Evolutionary conservation across 1,284 basidiomycete genomes (phyloP).

Genomic region (Pseudozyma tsukubaensis): DNA sequence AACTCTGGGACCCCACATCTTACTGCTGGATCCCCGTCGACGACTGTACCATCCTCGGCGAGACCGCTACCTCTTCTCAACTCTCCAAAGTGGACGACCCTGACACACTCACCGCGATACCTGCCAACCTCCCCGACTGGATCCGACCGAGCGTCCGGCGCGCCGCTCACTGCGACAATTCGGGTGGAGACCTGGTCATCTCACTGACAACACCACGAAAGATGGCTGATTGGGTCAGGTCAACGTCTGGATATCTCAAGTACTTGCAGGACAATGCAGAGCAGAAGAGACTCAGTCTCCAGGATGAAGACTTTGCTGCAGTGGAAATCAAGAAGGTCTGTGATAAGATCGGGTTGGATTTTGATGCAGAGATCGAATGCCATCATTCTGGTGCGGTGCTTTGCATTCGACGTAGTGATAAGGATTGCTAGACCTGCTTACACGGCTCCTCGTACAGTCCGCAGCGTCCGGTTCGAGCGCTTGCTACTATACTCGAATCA

Average conservation of each 20-base stretch:
- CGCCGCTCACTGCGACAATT: slow-evolving; percentile 39
- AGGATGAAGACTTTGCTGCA: slow-evolving; percentile 39
- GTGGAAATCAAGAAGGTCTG: slow-evolving; percentile 40
- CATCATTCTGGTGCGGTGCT: slow-evolving; percentile 41
- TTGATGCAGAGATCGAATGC: slow-evolving; percentile 39
- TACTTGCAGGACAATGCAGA: slow-evolving; percentile 32
- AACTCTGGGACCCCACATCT: slow-evolving; percentile 39
- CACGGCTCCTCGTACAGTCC: neutral
- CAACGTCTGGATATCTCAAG: slow-evolving; percentile 39
- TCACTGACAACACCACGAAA: slow-evolving; percentile 36
- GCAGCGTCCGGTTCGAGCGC: neutral
- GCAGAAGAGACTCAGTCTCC: slow-evolving; percentile 35
- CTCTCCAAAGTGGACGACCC: slow-evolving; percentile 29
- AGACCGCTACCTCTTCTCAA: slow-evolving; percentile 22
- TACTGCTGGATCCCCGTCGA: slow-evolving; percentile 47
- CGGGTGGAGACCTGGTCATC: slow-evolving; percentile 31
- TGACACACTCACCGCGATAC: slow-evolving; percentile 6
- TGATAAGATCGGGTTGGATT: slow-evolving; percentile 27
- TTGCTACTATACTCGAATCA: neutral
- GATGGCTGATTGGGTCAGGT: slow-evolving; percentile 45
- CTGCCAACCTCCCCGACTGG: slow-evolving; percentile 32
- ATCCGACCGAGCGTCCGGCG: slow-evolving; percentile 28
- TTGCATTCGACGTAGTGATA: slow-evolving; percentile 25
- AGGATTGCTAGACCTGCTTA: slow-evolving; percentile 11
- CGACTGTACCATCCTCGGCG: slow-evolving; percentile 37